A percentile compares a stretch with the other conserved stretches of the same genome.
These are phyloP conservation scores for Podochytrium sp. DNA, from an alignment of 192 early-diverging fungal species.

Conservation along the genomic window DNA sequence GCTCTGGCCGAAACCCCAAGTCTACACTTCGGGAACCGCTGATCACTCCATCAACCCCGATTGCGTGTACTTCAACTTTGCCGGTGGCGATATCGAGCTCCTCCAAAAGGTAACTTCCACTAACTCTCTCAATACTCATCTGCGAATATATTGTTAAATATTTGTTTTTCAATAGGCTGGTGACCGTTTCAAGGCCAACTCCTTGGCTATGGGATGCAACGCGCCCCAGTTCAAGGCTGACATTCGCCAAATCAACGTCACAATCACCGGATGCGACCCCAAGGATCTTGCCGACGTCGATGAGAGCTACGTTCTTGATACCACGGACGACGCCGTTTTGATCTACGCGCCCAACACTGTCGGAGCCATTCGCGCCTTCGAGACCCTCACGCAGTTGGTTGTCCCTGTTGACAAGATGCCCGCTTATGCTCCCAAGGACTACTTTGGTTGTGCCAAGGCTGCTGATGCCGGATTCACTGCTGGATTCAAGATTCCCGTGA, in stretches of 20 bases:
- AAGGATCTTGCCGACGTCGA: slow-evolving; percentile 39
- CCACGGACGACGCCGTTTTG: background rate
- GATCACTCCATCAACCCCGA: background rate
- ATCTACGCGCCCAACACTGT: slow-evolving; percentile 62
- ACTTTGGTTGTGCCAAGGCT: slow-evolving; percentile 49
- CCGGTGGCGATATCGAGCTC: too few species aligned
- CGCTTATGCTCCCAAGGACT: slow-evolving; percentile 50
- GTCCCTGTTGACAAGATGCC: background rate
- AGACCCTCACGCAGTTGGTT: slow-evolving; percentile 74
- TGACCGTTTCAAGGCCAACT: too few species aligned
- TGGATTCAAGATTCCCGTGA: slow-evolving; percentile 6
- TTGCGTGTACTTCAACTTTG: background rate
- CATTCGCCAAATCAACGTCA: background rate
- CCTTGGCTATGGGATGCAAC: too few species aligned
- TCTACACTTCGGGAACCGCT: background rate
- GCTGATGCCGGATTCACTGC: background rate
- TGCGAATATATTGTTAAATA: too few species aligned
- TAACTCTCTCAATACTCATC: too few species aligned
- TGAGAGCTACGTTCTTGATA: slow-evolving; percentile 10
- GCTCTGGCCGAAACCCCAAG: slow-evolving; percentile 6
- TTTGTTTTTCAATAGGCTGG: too few species aligned
- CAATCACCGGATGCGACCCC: background rate
- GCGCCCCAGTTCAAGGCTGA: background rate
- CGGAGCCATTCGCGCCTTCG: slow-evolving; percentile 73
- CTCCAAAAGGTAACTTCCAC: too few species aligned